Base-by-base conservation (phyloP, 2,329 filamentous ascomycete genomes). In the Ophiosphaerella korrae region DNA sequence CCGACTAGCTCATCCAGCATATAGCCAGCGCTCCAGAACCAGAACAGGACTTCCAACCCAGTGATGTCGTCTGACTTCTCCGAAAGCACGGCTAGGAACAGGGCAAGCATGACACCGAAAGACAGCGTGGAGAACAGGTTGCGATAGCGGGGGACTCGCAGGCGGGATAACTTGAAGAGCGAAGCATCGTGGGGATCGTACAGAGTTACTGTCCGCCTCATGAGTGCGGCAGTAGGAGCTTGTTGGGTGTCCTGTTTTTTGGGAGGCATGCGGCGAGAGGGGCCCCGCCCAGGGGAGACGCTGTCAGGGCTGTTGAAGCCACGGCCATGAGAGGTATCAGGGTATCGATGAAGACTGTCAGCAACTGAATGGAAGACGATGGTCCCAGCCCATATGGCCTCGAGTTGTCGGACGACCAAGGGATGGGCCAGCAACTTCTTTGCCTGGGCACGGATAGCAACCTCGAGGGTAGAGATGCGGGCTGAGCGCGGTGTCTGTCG, bases 11-110 rank as follows among this genome's bases (percentile, higher is more conserved):
- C 93, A 66, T 97, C 93, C 29, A 97, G 84, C 91, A 97, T 96
- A 74, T 95, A 97, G 0, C 93, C 93, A 23, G 91, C 90, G 68
- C 91, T 96, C 92, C 93, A 97, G 73, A 97, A 90, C 93, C 93
- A 97, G 75, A 97, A 97, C 11, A 96, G 73, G 13, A 97, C 79
- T 72, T 97, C 93, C 8, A 97, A 78, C 0, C 84, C 84, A 1
- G 91, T 96, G 64, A 97, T 96, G 45, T 87, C 82, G 46, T 87
- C 82, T 2, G 90, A 93, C 52, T 90, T 84, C 67, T 89, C 79
- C 9, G 84, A 78, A 3, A 97, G 81, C 8, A 97, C 92, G 8
- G 91, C 88, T 14, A 97, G 78, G 71, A 96, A 97, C 9, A 97
- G 81, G 12, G 85, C 88, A 34, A 97, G 87, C 68, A 97, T 81